phyloP scores from a whole-genome alignment of 192 early-diverging fungal species.

The Mortierella hygrophila region DNA sequence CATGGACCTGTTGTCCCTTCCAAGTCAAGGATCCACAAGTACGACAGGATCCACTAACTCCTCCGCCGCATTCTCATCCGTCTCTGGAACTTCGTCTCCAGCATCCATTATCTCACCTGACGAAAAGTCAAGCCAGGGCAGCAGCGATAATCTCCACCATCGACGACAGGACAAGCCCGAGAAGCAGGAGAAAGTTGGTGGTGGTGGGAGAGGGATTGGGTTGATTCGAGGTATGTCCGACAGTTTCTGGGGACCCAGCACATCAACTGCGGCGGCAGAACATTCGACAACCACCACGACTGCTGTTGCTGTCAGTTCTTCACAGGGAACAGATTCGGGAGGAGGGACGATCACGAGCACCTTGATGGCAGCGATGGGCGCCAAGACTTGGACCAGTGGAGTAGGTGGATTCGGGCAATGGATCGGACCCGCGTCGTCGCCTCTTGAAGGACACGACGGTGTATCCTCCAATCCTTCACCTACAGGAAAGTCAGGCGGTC shows the following conservation, averaged over 20 bases:
- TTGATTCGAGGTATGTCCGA: constrained; percentile 51
- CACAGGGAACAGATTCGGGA: neutral
- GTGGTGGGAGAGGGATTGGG: constrained; percentile 20
- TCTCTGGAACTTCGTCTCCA: neutral
- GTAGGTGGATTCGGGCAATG: constrained; percentile 34
- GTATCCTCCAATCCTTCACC: neutral
- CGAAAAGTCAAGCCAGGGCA: neutral
- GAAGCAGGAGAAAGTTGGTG: neutral
- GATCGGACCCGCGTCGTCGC: constrained; percentile 16
- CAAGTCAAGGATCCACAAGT: neutral
- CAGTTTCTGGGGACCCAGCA: constrained; percentile 17
- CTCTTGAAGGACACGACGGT: neutral
- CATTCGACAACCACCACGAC: neutral
- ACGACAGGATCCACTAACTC: neutral
- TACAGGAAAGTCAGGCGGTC: neutral
- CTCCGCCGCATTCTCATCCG: neutral
- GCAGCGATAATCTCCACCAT: neutral
- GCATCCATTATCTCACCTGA: neutral
- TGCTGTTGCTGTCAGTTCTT: neutral
- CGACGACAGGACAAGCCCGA: neutral
- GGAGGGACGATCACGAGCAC: constrained; percentile 27
- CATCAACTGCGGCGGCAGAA: neutral
- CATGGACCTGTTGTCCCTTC: neutral
- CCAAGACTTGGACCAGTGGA: constrained; percentile 37
- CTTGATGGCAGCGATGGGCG: constrained; percentile 27